Evolutionary conservation across 2,329 filamentous ascomycete species (phyloP).

Genomic region (Fusarium begoniae): DNA sequence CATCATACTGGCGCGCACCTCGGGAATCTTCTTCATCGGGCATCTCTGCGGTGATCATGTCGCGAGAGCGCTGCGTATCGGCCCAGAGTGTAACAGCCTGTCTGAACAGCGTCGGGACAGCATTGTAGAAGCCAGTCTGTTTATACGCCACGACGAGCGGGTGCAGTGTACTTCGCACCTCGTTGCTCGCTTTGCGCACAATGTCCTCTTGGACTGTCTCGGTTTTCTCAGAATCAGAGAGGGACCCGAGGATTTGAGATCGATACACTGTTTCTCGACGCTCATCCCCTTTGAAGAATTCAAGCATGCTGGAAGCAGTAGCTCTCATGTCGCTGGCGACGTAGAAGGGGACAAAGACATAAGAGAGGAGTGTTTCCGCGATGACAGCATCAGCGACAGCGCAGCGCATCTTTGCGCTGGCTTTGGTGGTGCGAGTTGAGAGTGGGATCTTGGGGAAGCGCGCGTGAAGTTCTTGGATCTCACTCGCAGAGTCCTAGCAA

Average conservation of each 20-base stretch:
- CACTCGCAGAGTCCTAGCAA: conserved; percentile 28
- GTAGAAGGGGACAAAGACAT: conserved; percentile 46
- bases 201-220: conserved; percentile 37
- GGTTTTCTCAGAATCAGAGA: conserved; percentile 28
- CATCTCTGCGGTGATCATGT: conserved; percentile 39
- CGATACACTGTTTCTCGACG: conserved; percentile 41
- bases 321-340: conserved; percentile 24
- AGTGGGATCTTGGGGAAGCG: conserved; percentile 41
- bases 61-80: conserved; percentile 37
- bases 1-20: conserved; percentile 30
- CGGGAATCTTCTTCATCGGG: conserved; percentile 35
- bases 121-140: conserved; percentile 38
- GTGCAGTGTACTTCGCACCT: conserved; percentile 32
- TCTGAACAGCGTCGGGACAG: conserved; percentile 37
- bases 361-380: conserved; percentile 31
- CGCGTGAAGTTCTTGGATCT: conserved; percentile 36
- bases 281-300: conserved; percentile 40
- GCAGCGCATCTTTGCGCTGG: conserved; percentile 41
- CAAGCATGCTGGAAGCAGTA: conserved; percentile 32
- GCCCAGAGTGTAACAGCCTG: conserved; percentile 40
- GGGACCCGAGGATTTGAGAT: conserved; percentile 41
- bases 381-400: conserved; percentile 44
- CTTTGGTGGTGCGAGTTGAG: conserved; percentile 30
- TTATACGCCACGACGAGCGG: conserved; percentile 37
- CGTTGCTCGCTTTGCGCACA: conserved; percentile 40